Percentiles rank a stretch among this genome's conserved stretches.
Evolutionary conservation across 2,329 filamentous ascomycete species (phyloP).

Genomic region (Ceratocystis diversiconidia): DNA sequence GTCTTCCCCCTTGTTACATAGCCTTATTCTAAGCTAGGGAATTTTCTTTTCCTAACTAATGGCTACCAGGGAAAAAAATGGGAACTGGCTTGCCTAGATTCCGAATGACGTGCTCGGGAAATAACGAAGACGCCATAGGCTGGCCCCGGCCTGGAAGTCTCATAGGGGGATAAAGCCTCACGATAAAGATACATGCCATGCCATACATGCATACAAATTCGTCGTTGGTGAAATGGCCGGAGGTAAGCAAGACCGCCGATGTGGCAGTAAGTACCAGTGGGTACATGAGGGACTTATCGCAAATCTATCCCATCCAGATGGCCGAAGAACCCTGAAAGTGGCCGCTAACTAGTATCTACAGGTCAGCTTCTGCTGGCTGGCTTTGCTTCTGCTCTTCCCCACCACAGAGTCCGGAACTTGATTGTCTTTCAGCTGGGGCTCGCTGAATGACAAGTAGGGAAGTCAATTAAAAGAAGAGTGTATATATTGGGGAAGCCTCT

Average conservation of each 20-base stretch:
- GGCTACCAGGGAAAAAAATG: slow-evolving; percentile 7
- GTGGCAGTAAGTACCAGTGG: background rate
- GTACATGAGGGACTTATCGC: background rate
- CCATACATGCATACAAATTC: background rate
- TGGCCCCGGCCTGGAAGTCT: background rate
- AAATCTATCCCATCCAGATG: no score
- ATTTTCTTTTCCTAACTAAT: background rate
- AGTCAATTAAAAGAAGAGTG: background rate
- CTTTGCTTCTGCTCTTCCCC: background rate
- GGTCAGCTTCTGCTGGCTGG: background rate
- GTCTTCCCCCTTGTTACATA: background rate
- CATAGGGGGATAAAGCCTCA: background rate
- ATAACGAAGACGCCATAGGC: slow-evolving; percentile 19
- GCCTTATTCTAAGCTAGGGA: no score
- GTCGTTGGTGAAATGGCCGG: background rate
- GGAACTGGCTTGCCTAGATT: slow-evolving; percentile 19
- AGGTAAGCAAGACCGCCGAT: background rate
- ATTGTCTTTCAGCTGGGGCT: no score
- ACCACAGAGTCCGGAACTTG: background rate
- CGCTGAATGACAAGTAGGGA: background rate
- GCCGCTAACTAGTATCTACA: no score
- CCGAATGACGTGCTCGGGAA: slow-evolving; percentile 26
- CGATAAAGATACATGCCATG: background rate
- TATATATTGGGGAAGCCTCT: background rate
- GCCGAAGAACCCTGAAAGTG: no score